Conservation (phyloP, 805 yeast genomes). For the Saccharomycopsis babjevae region DNA sequence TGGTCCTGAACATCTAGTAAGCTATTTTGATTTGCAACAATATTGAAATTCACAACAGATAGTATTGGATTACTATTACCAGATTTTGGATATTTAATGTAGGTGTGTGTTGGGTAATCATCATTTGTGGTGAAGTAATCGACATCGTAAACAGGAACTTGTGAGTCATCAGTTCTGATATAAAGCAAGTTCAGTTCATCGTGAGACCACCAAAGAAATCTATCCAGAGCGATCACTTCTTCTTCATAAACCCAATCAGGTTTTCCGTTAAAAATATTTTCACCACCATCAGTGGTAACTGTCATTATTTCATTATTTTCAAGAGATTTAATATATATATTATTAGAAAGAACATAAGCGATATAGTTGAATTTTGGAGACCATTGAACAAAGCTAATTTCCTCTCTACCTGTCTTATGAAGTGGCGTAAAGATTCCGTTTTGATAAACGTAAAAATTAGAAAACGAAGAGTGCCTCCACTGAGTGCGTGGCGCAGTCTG, state of each 20-base stretch:
- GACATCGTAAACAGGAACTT: constrained; percentile 61
- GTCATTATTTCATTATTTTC: constrained; percentile 28
- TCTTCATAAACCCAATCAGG: constrained; percentile 96
- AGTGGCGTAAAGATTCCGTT: constrained; percentile 28
- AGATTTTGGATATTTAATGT: constrained; percentile 75
- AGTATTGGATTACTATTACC: constrained; percentile 69
- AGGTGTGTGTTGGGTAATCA: constrained; percentile 51
- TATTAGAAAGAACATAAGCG: constrained; percentile 45
- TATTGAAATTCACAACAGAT: constrained; percentile 39
- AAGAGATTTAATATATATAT: constrained; percentile 41
- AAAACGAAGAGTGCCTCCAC: constrained; percentile 64
- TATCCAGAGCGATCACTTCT: constrained; percentile 64
- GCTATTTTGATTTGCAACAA: neutral
- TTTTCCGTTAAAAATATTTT: constrained; percentile 67
- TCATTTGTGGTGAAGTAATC: constrained; percentile 59
- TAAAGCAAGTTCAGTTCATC: constrained; percentile 54
- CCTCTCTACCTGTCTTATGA: constrained; percentile 17
- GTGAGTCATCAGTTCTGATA: constrained; percentile 60
- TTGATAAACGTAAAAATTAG: constrained; percentile 54
- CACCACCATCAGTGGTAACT: constrained; percentile 62
- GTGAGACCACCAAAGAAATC: constrained; percentile 85
- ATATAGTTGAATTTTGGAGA: constrained; percentile 50
- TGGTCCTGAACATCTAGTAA: constrained; percentile 20
- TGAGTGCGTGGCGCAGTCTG: constrained; percentile 38
- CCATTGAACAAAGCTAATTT: constrained; percentile 44